Evolutionary conservation across 108 stramenopile species (phyloP).

Genomic region (Stephanodiscus triporus): DNA sequence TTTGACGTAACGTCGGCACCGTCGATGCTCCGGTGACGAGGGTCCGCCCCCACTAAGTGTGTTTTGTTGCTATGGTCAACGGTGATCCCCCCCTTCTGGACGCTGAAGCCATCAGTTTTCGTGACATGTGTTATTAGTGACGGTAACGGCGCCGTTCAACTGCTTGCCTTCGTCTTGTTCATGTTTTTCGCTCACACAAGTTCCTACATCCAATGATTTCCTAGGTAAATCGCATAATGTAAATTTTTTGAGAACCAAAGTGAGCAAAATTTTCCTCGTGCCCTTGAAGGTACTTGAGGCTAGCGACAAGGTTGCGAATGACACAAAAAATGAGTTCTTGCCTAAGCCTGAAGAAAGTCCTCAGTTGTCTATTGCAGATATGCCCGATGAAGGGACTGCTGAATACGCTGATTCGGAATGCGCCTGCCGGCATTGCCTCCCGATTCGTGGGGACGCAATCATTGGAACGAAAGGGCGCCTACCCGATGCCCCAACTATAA

Average conservation of each 20-base stretch:
- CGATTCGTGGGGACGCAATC: constrained; percentile 80
- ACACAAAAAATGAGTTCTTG: constrained; percentile 21
- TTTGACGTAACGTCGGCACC: too few species aligned
- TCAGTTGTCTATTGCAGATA: constrained; percentile 19
- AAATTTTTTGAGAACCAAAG: constrained; percentile 60
- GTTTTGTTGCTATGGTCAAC: background rate
- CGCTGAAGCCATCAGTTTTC: too few species aligned
- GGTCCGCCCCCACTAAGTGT: constrained; percentile 6
- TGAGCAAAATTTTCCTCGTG: constrained; percentile 79
- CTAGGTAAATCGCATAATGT: constrained; percentile 71
- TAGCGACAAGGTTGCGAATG: constrained; percentile 48
- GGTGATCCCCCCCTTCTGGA: too few species aligned
- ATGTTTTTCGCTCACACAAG: background rate
- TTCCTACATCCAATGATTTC: background rate
- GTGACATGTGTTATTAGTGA: background rate
- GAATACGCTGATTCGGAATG: constrained; percentile 82
- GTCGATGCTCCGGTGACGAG: background rate
- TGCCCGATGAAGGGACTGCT: constrained; percentile 21
- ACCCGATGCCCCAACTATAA: constrained; percentile 56
- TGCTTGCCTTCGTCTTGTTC: background rate
- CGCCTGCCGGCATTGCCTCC: constrained; percentile 73
- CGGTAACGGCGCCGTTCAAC: background rate
- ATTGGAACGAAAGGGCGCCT: constrained; percentile 61
- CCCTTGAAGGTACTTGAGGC: constrained; percentile 59
- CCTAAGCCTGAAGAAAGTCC: constrained; percentile 8